Evolutionary conservation across 495 filamentous ascomycete genomes (phyloP).

Genomic region (Podospora anserina): DNA sequence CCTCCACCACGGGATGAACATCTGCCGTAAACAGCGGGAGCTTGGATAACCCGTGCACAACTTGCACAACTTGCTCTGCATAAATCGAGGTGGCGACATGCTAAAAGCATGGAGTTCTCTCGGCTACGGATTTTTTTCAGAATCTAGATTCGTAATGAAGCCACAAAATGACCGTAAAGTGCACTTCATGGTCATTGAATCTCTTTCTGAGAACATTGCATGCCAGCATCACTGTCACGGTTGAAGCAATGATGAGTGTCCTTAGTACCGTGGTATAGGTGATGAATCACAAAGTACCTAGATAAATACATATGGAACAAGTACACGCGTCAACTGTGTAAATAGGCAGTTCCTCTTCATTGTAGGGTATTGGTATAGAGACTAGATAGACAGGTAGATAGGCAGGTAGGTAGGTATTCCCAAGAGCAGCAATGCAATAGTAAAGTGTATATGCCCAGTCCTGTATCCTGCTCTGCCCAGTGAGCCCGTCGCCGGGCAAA

Average conservation of each 20-base stretch:
- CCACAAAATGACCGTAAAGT: too few species aligned
- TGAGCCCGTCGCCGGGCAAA: not conserved
- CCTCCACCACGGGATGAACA: not conserved
- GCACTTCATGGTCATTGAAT: too few species aligned
- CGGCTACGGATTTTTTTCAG: too few species aligned
- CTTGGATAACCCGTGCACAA: not conserved
- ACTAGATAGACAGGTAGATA: not conserved
- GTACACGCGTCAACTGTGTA: too few species aligned
- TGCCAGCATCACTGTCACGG: too few species aligned
- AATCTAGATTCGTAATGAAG: too few species aligned
- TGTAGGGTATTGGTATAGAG: not conserved
- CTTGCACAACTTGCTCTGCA: not conserved
- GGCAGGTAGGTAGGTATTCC: not conserved
- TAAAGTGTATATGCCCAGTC: not conserved
- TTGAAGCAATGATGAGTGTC: too few species aligned
- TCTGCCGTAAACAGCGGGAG: not conserved
- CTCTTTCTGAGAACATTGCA: too few species aligned
- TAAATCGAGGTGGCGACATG: not conserved
- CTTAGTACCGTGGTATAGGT: too few species aligned
- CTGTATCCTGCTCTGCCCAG: not conserved
- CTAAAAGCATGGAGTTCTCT: too few species aligned
- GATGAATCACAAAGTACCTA: too few species aligned
- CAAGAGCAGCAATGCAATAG: not conserved
- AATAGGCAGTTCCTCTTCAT: not conserved
- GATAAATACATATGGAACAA: too few species aligned